Percentiles rank a stretch among this genome's conserved stretches.
These are phyloP conservation scores for Penicillium coffeae DNA, from an alignment of 495 filamentous ascomycete species.

Conservation along the genomic window DNA sequence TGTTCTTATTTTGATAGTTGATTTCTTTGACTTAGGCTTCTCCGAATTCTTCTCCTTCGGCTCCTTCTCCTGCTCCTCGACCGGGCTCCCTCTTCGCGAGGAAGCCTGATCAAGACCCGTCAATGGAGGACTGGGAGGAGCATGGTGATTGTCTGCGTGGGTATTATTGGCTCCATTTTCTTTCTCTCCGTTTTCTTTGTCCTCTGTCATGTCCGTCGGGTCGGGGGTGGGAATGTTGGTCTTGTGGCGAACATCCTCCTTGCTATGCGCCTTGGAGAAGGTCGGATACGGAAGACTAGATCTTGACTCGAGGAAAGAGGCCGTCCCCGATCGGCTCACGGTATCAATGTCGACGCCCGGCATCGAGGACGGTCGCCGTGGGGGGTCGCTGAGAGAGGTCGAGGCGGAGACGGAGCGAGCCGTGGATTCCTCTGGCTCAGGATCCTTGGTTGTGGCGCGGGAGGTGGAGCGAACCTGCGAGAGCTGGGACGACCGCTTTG, in stretches of 20 bases:
- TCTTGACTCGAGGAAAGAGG: constrained; percentile 48
- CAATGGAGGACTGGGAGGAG: constrained; percentile 62
- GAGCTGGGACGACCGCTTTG: constrained; percentile 36
- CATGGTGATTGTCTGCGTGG: constrained; percentile 30
- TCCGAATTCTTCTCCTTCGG: constrained; percentile 32
- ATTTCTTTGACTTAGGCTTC: constrained; percentile 34
- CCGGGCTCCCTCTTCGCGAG: constrained; percentile 43
- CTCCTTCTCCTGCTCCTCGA: constrained; percentile 35
- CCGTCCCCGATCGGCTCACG: constrained; percentile 31
- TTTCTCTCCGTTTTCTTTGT: constrained; percentile 36
- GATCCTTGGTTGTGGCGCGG: constrained; percentile 48
- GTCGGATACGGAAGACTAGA: constrained; percentile 74
- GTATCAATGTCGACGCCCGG: constrained; percentile 46
- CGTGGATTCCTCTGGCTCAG: constrained; percentile 33
- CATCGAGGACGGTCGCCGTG: constrained; percentile 47
- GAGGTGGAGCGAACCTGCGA: constrained; percentile 35
- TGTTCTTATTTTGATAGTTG: constrained; percentile 34
- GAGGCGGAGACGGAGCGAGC: constrained; percentile 35
- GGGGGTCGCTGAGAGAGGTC: constrained; percentile 21
- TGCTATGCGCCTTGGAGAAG: constrained; percentile 88
- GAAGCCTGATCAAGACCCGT: constrained; percentile 50
- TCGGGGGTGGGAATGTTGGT: constrained; percentile 74
- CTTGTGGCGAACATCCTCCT: constrained; percentile 63
- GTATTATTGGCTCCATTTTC: constrained; percentile 23
- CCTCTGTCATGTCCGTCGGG: constrained; percentile 67